Base-by-base conservation (phyloP, 768 basidiomycete species). In the Rhizopogon rudus region DNA sequence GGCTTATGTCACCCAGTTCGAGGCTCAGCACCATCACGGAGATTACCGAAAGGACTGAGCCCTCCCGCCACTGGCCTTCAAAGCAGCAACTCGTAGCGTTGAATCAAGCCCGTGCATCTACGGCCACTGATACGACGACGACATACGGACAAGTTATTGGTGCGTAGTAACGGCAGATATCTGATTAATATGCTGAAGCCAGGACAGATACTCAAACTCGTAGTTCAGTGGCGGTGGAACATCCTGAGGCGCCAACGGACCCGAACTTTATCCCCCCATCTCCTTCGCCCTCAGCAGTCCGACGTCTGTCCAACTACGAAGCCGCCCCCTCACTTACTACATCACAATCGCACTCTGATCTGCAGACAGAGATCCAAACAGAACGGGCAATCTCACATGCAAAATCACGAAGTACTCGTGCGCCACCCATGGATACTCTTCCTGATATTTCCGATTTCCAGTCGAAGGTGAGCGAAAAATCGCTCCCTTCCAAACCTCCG, bases 11-110 rank as follows among this genome's bases (percentile, higher is more conserved):
- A 40, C 68, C 59, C 14, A 51, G 60, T 51, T 69, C 73, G 33
- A 74, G 72, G 52, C 70, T 88, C 56, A 86, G 81, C 56, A 86
- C 83, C 4, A 91, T 91, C 56, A 76, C 80, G 22, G 88, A 91
- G 69, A 71, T 67, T 44, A 84, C 86, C 14, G 88, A 90, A 64
- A 75, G 76, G 35, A 83, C 87, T 37, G 86, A 84, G 58, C 72
- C 76, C 37, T 80, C 82, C 13, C 75, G 77, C 14, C 71, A 73
- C 41, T 78, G 78, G 74, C 74, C 75, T 29, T 72, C 76, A 29
- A 70, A 70, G 40, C 74, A 73, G 51, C 73, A 74, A 40, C 69
- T 75, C 31, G 59, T 69, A 33, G 64, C 71, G 40, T 72, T 75
- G 53, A 71, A 73, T 53, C 71, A 71, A 20, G 73, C 75, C 13